A percentile compares a stretch with the other conserved stretches of the same genome.
Evolutionary conservation across 192 early-diverging fungal species (phyloP).

Genomic region (Coemansia sp.): DNA sequence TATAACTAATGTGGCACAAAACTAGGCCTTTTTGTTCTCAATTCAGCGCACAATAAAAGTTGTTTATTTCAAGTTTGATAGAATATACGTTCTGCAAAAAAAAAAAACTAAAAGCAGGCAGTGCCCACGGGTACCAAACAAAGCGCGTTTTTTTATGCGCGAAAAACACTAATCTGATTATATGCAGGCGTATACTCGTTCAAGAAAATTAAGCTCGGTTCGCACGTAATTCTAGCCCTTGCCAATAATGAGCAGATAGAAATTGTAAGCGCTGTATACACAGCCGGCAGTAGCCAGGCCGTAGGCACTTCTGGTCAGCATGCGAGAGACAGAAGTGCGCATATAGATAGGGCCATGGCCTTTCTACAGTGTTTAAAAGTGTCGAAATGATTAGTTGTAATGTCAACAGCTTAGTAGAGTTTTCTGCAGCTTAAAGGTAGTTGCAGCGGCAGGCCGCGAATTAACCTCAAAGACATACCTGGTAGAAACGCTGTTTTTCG

Average conservation of each 20-base stretch:
- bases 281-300: constrained; percentile 30
- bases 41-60: neutral
- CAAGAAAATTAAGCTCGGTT: too few species aligned
- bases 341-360: constrained; percentile 47
- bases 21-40: too few species aligned
- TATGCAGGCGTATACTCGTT: too few species aligned
- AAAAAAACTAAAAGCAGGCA: constrained; percentile 9
- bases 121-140: neutral
- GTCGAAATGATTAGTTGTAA: too few species aligned
- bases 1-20: too few species aligned
- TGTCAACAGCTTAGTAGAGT: too few species aligned
- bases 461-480: constrained; percentile 26
- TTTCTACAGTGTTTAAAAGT: constrained; percentile 17
- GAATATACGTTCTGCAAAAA: constrained; percentile 3
- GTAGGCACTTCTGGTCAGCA: constrained; percentile 14
- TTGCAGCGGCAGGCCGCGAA: too few species aligned
- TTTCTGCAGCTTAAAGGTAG: too few species aligned
- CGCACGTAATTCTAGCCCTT: constrained; percentile 2
- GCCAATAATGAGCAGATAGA: constrained; percentile 38
- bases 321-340: constrained; percentile 37
- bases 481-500: constrained; percentile 56
- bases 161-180: too few species aligned
- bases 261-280: constrained; percentile 18
- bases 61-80: neutral
- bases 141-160: neutral